phyloP scores from a whole-genome alignment of 371 early-diverging fungal genomes.

The Syncephalastrum monosporum region DNA sequence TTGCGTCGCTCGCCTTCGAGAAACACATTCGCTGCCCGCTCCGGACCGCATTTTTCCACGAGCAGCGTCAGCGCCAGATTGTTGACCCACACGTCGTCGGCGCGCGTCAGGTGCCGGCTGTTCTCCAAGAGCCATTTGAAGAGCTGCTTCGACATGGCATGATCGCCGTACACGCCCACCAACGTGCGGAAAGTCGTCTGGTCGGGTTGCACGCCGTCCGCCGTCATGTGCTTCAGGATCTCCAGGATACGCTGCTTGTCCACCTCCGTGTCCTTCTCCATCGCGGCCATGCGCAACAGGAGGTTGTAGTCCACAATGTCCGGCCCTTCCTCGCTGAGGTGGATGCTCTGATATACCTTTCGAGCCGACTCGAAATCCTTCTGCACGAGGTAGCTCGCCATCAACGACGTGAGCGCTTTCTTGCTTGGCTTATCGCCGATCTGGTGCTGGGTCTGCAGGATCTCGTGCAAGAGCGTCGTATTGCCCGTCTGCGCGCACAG shows the following conservation, averaged over 20 bases:
- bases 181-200: conserved; percentile 35
- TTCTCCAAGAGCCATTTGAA: conserved; percentile 19
- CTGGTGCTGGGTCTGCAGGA: conserved; percentile 13
- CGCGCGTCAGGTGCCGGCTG: conserved; percentile 6
- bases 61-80: conserved; percentile 30
- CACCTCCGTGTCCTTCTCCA: conserved; percentile 7
- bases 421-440: conserved; percentile 19
- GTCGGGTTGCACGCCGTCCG: conserved; percentile 29
- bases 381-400: conserved; percentile 27
- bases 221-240: conserved; percentile 37
- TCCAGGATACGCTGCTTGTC: conserved; percentile 29
- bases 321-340: conserved; percentile 17
- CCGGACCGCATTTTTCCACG: conserved; percentile 10
- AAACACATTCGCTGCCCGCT: conserved; percentile 13
- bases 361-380: conserved; percentile 25
- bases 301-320: conserved; percentile 46
- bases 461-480: conserved; percentile 20
- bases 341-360: conserved; percentile 23
- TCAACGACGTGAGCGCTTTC: conserved; percentile 27
- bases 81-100: conserved; percentile 35
- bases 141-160: conserved; percentile 19
- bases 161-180: conserved; percentile 20
- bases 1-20: conserved; percentile 20
- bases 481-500: conserved; percentile 37
- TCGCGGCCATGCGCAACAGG: conserved; percentile 27